Percentiles rank a stretch among this genome's conserved stretches.
Conservation (phyloP, 2,329 filamentous ascomycete species). For the Chrysoporthe deuterocubensis region DNA sequence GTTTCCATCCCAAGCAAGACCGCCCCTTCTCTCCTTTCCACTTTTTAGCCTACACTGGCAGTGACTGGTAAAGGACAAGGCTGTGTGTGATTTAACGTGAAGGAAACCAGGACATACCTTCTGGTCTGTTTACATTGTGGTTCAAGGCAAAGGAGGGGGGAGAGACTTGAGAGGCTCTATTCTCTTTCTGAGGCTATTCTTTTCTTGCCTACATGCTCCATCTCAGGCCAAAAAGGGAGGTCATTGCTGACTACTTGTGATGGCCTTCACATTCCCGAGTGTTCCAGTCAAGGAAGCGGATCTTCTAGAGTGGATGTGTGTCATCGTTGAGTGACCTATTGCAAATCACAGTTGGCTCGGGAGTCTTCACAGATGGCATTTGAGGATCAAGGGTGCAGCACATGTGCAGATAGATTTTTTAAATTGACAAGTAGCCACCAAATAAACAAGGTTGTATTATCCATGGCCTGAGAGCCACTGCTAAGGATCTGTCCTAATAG, state of each 20-base stretch:
- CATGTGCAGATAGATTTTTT: not conserved
- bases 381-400: not conserved
- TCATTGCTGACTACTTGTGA: not conserved
- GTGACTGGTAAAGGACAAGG: not conserved
- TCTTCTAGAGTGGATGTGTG: not conserved
- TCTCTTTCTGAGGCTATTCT: not conserved
- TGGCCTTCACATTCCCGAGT: not conserved
- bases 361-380: not conserved
- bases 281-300: not conserved
- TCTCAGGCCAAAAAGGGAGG: not conserved
- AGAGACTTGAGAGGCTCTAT: too few species aligned
- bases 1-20: not conserved
- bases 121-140: not conserved
- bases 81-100: too few species aligned
- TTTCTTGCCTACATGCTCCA: not conserved
- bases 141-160: not conserved
- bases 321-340: not conserved
- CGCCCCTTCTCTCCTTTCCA: not conserved
- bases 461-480: not conserved
- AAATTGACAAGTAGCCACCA: not conserved
- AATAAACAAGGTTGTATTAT: conserved; percentile 7
- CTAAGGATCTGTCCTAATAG: not conserved
- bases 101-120: not conserved
- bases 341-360: not conserved
- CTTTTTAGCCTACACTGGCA: not conserved